Evolutionary conservation across 2,329 filamentous ascomycete species (phyloP).

Genomic region (Ophiostoma sp.): DNA sequence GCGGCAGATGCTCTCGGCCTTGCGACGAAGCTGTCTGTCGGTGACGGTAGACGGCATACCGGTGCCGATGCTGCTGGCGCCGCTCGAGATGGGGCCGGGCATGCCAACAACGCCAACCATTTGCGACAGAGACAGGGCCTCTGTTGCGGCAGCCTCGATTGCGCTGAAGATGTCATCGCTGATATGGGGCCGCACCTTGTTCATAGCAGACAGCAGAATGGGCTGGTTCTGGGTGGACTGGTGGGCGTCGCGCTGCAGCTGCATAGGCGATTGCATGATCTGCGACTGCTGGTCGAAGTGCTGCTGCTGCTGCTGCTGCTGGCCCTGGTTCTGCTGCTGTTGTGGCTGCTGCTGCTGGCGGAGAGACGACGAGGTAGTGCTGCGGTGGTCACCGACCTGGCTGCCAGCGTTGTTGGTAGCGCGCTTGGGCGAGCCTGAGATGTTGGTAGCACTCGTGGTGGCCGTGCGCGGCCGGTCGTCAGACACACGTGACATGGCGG

Average conservation of each 20-base stretch:
- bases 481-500: slow-evolving; percentile 66
- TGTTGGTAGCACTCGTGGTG: slow-evolving; percentile 82
- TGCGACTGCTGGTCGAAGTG: slow-evolving; percentile 29
- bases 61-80: slow-evolving; percentile 56
- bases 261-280: slow-evolving; percentile 32
- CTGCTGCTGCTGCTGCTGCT: background rate
- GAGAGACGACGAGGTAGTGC: slow-evolving; percentile 39
- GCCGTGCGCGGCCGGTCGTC: slow-evolving; percentile 85
- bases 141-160: slow-evolving; percentile 73
- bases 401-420: slow-evolving; percentile 42
- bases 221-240: slow-evolving; percentile 16
- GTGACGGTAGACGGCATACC: slow-evolving; percentile 47
- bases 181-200: slow-evolving; percentile 68
- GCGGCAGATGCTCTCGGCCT: slow-evolving; percentile 87
- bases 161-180: slow-evolving; percentile 68
- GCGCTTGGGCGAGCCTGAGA: slow-evolving; percentile 83
- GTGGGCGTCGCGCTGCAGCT: slow-evolving; percentile 46
- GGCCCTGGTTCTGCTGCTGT: background rate
- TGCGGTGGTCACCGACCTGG: slow-evolving; percentile 41
- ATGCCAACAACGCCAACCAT: slow-evolving; percentile 71
- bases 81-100: slow-evolving; percentile 62
- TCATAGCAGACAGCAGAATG: slow-evolving; percentile 71
- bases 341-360: slow-evolving; percentile 50
- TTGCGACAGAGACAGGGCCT: slow-evolving; percentile 72
- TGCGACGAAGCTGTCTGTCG: slow-evolving; percentile 81